Base-by-base conservation (phyloP, 2,329 filamentous ascomycete species). In the Pseudogymnoascus sp. region DNA sequence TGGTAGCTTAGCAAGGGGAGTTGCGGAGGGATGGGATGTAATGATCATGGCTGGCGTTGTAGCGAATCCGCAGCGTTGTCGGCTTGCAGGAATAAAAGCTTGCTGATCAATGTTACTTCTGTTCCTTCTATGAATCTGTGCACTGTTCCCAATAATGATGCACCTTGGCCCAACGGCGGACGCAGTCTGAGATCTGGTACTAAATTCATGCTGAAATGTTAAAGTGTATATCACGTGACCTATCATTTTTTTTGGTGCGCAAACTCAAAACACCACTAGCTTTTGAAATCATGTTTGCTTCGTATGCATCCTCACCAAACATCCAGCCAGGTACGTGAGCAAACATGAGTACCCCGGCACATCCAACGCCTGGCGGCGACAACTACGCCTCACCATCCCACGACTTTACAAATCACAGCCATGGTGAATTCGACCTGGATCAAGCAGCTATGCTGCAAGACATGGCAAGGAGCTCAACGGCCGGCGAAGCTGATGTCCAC, bases 1-100 rank as follows among this genome's bases (percentile, higher is more conserved):
- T 74, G 69, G 63, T 61, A 64, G 61, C n/a, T 62, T 60, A 33
- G 49, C 26, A 55, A 55, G 14, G 7, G 26, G 26, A 26, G 29
- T 64, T 64, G 60, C 23, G 37, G 19, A 60, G 58, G 58, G 58
- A 60, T 60, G 33, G 58, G 58, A 26, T 60, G 58, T 60, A 37
- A 60, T 37, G 58, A 37, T 60, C 58, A 55, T 55, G 49, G 49
- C 49, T 55, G 49, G 49, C 49, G 49, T 55, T 55, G 49, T 55
- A 55, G 49, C 49, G 49, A 55, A 55, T 8, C 7, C 49, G 49
- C 49, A 31, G 49, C 49, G 26, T 55, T 55, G 49, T 55, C 49
- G 49, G 49, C 49, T 55, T 55, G 49, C 49, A 55, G 49, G 49
- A 55, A 55, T 55, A 55, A 55, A 55, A 55, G 49, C 49, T 55